Evolutionary conservation across 176 grass and related monocot species (phyloP).

Genomic region (Phoenix roebelenii): DNA sequence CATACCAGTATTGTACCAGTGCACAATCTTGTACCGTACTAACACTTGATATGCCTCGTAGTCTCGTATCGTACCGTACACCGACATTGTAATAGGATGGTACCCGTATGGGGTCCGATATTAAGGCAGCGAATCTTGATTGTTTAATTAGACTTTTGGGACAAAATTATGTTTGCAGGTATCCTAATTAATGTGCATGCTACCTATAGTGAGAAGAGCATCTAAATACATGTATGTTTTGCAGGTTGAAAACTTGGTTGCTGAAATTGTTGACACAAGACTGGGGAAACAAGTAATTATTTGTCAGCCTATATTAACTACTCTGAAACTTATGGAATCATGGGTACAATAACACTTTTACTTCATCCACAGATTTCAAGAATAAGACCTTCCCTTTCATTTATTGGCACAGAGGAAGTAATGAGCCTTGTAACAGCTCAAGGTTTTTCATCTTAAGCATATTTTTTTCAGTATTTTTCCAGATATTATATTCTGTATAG

Average conservation of each 20-base stretch:
- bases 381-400: conserved; percentile 85
- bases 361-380: conserved; percentile 67
- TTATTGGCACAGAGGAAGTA: conserved; percentile 92
- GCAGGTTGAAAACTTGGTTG: conserved; percentile 82
- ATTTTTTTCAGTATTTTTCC: conserved; percentile 21
- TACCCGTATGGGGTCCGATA: too few relatives aligned
- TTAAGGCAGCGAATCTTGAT: too few relatives aligned
- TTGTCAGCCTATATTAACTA: conserved; percentile 11
- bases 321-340: conserved; percentile 11
- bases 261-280: conserved; percentile 86
- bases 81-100: too few relatives aligned
- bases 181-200: too few relatives aligned
- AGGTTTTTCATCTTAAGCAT: conserved; percentile 34
- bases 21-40: too few relatives aligned
- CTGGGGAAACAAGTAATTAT: conserved; percentile 82
- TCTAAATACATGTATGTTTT: conserved; percentile 12
- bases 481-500: conserved; percentile 2
- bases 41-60: too few relatives aligned
- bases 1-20: too few relatives aligned
- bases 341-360: not conserved
- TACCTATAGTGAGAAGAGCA: too few relatives aligned
- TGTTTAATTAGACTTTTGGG: too few relatives aligned
- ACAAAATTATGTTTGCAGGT: too few relatives aligned
- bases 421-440: conserved; percentile 96
- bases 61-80: too few relatives aligned